Conservation (phyloP, 1,284 basidiomycete genomes). For the Trametes versicolor region DNA sequence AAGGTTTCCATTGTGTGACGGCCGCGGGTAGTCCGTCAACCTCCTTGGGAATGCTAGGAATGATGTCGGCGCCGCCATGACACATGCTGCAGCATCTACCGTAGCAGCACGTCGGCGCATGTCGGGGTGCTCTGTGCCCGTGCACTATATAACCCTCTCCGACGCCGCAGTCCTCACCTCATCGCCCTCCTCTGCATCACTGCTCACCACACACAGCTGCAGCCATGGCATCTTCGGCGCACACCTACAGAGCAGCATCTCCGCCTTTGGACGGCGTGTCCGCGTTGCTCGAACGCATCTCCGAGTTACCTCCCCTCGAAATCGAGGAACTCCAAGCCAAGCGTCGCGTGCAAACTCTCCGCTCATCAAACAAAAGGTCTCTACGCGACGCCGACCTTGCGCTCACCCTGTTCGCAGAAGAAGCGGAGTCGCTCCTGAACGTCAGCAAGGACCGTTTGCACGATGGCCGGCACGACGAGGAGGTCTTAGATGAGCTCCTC, state of each 20-base stretch:
- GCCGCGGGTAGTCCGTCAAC: too few relatives aligned
- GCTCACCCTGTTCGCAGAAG: slow-evolving; percentile 24
- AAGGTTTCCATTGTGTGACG: too few relatives aligned
- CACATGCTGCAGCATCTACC: too few relatives aligned
- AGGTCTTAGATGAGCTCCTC: not conserved
- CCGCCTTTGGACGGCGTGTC: not conserved
- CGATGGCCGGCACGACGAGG: not conserved
- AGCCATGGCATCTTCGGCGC: not conserved
- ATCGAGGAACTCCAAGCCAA: not conserved
- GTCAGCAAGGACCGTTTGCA: slow-evolving; percentile 17
- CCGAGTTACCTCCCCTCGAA: not conserved
- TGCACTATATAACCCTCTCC: not conserved
- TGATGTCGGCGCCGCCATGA: too few relatives aligned
- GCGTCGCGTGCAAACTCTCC: not conserved
- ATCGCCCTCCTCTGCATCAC: not conserved
- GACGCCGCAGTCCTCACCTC: not conserved
- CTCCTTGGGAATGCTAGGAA: too few relatives aligned
- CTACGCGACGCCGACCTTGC: not conserved
- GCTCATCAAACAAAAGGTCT: not conserved
- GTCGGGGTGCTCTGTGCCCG: too few relatives aligned
- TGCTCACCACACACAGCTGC: not conserved
- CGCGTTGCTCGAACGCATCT: not conserved
- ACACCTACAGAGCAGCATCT: not conserved
- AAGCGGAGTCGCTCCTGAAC: slow-evolving; percentile 26
- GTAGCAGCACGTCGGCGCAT: too few relatives aligned